These are phyloP conservation scores for Neofusicoccum ribis DNA, from an alignment of 2,329 filamentous ascomycete genomes.

Conservation along the genomic window DNA sequence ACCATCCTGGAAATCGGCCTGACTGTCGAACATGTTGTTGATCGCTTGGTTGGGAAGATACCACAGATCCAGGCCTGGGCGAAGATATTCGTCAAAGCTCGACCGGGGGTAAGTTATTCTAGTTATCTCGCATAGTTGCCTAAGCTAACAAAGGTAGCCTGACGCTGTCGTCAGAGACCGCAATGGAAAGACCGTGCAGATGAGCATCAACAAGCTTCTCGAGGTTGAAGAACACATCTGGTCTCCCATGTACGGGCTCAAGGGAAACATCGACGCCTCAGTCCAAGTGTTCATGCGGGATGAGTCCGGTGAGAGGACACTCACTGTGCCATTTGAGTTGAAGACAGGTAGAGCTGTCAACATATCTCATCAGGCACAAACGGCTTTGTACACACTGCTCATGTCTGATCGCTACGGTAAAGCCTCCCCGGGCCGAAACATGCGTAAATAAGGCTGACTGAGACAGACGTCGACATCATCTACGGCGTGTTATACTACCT, in stretches of 20 bases:
- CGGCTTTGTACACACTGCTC: slow-evolving; percentile 87
- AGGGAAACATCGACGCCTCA: slow-evolving; percentile 96
- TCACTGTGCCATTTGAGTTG: slow-evolving; percentile 91
- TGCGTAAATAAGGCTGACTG: slow-evolving; percentile 17
- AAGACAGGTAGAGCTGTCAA: slow-evolving; percentile 85
- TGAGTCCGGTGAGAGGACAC: slow-evolving; percentile 61
- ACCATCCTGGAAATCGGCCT: slow-evolving; percentile 87
- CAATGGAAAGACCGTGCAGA: slow-evolving; percentile 71
- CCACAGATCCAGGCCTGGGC: slow-evolving; percentile 82
- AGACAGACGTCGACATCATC: slow-evolving; percentile 75
- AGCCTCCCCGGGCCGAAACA: slow-evolving; percentile 22
- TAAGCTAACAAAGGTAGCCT: slow-evolving; percentile 46
- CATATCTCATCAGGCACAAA: slow-evolving; percentile 85
- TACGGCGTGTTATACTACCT: slow-evolving; percentile 95
- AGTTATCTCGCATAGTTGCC: not conserved
- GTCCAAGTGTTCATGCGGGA: slow-evolving; percentile 84
- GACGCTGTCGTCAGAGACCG: slow-evolving; percentile 77
- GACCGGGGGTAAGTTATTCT: slow-evolving; percentile 60
- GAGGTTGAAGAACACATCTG: slow-evolving; percentile 98
- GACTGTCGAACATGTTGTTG: slow-evolving; percentile 68
- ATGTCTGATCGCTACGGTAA: slow-evolving; percentile 84
- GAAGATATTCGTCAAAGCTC: slow-evolving; percentile 70
- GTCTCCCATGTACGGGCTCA: slow-evolving; percentile 96
- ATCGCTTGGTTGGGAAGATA: slow-evolving; percentile 82
- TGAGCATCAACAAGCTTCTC: slow-evolving; percentile 90